Conservation (phyloP, 2,329 filamentous ascomycete species). For the Byssothecium circinans region DNA sequence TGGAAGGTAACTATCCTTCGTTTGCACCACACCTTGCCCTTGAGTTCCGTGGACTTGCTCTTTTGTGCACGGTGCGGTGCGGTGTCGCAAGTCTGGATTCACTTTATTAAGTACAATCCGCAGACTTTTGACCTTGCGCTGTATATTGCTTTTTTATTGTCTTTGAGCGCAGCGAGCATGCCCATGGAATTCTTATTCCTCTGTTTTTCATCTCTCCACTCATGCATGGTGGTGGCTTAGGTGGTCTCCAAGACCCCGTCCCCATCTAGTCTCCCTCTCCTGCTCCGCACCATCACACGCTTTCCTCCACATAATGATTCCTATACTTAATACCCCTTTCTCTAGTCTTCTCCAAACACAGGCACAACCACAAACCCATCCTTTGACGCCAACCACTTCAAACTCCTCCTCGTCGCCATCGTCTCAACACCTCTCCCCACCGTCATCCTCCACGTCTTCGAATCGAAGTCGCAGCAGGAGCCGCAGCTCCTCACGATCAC, state of each 20-base stretch:
- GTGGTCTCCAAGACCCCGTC: background rate
- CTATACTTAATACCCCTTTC: conserved; percentile 23
- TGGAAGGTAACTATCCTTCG: conserved; percentile 21
- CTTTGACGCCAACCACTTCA: conserved; percentile 7
- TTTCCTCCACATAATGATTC: conserved; percentile 3
- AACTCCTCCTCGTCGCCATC: conserved; percentile 8
- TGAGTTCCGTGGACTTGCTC: background rate
- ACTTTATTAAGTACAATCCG: too few species aligned
- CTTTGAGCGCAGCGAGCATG: background rate
- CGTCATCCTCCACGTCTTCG: background rate
- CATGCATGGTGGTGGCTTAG: background rate
- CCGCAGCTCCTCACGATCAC: conserved; percentile 7
- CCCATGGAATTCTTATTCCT: background rate
- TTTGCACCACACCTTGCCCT: background rate
- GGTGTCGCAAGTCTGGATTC: too few species aligned
- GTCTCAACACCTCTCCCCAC: background rate
- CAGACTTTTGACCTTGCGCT: background rate
- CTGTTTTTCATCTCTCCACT: background rate
- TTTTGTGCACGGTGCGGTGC: background rate
- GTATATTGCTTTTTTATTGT: background rate
- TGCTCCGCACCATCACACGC: background rate
- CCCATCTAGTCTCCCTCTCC: background rate
- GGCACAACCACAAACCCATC: conserved; percentile 8
- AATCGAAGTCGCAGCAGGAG: background rate
- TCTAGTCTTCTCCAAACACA: conserved; percentile 1